These are phyloP conservation scores for Cylindrotheca fusiformis DNA, from an alignment of 108 stramenopile genomes.

Conservation along the genomic window DNA sequence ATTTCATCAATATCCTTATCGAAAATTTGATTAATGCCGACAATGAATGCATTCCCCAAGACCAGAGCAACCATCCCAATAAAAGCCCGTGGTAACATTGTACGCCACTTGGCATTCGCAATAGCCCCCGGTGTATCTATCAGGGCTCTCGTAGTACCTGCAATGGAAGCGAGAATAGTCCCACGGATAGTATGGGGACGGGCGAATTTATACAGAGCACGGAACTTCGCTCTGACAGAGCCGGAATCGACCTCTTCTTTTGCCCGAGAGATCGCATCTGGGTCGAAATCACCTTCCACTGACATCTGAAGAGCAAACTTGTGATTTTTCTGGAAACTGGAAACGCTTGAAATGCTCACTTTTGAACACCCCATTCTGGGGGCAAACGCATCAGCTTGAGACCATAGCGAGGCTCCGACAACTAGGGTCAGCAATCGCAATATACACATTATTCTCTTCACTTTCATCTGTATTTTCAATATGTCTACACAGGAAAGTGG, in stretches of 20 bases:
- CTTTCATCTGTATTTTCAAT: too few relatives aligned
- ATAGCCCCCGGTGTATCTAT: slow-evolving; percentile 82
- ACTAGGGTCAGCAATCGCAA: too few relatives aligned
- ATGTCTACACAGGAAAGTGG: too few relatives aligned
- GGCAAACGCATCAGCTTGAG: neutral
- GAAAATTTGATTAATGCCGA: slow-evolving; percentile 97
- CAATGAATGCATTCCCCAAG: slow-evolving; percentile 95
- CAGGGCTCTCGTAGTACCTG: slow-evolving; percentile 88
- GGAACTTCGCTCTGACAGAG: slow-evolving; percentile 66
- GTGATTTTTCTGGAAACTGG: neutral
- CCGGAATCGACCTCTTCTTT: slow-evolving; percentile 52
- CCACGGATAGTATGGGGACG: slow-evolving; percentile 97
- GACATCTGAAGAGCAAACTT: slow-evolving; percentile 28
- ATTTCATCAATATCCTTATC: slow-evolving; percentile 93
- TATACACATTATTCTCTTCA: too few relatives aligned
- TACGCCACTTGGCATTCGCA: slow-evolving; percentile 58
- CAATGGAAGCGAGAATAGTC: slow-evolving; percentile 90
- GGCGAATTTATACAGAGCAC: slow-evolving; percentile 94
- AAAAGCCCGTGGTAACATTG: slow-evolving; percentile 78
- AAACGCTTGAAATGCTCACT: neutral
- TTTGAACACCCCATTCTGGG: neutral
- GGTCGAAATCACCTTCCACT: slow-evolving; percentile 88
- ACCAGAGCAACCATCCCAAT: slow-evolving; percentile 89
- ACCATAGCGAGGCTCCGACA: neutral
- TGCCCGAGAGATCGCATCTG: slow-evolving; percentile 61